Conservation (phyloP, 2,329 filamentous ascomycete species). For the Pseudogymnoascus sp. region DNA sequence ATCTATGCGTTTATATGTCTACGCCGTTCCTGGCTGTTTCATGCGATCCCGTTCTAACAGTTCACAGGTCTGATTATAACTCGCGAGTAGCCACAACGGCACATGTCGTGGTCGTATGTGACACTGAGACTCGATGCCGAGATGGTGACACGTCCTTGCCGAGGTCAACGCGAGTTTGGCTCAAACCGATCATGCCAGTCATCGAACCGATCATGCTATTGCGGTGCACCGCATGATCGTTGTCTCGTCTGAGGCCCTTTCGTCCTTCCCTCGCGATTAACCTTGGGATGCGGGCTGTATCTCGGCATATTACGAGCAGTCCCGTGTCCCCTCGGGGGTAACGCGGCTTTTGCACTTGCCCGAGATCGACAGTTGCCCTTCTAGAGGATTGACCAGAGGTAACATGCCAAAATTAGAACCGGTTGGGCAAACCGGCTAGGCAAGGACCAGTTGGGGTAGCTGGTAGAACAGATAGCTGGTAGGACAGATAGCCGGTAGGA, state of each 20-base stretch:
- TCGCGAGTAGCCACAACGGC: not conserved
- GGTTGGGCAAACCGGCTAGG: not conserved
- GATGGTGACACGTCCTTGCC: not conserved
- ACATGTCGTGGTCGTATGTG: slow-evolving; percentile 1
- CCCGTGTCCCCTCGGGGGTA: not conserved
- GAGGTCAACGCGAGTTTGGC: not conserved
- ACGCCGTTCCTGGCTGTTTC: not conserved
- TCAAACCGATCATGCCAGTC: not conserved
- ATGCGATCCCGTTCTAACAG: not conserved
- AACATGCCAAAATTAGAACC: not conserved
- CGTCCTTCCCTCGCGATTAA: not conserved
- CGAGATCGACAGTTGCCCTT: not conserved
- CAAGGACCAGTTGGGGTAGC: not conserved
- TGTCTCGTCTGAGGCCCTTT: slow-evolving; percentile 1
- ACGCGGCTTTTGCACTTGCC: slow-evolving; percentile 2
- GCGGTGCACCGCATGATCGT: not conserved
- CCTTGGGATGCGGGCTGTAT: not conserved
- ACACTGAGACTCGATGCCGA: not conserved
- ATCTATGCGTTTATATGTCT: not conserved
- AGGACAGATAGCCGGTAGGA: too few species aligned
- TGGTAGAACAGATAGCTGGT: too few species aligned
- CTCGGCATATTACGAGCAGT: not conserved
- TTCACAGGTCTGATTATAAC: not conserved
- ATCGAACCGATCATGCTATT: not conserved
- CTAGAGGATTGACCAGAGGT: not conserved